Percentiles rank a stretch among this genome's conserved stretches.
Conservation (phyloP, 2,329 filamentous ascomycete genomes). For the Erysiphe pisi region DNA sequence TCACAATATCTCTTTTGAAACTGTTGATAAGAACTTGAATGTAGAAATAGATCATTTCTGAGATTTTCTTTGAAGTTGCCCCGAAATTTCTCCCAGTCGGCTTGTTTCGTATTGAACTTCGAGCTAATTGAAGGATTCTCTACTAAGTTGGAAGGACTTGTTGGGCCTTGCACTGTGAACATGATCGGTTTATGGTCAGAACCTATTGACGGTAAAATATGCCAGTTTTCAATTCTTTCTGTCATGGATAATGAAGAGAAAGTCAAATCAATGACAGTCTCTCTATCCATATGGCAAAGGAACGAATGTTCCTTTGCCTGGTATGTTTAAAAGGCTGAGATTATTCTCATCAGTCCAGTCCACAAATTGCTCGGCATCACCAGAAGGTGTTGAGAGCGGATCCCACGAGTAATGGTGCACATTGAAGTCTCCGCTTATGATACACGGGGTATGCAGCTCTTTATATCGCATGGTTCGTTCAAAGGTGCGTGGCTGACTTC, state of each 20-base stretch:
- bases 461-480: background rate
- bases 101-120: background rate
- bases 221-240: background rate
- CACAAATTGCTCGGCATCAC: background rate
- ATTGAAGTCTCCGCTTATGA: background rate
- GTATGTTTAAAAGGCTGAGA: background rate
- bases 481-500: background rate
- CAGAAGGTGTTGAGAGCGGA: background rate
- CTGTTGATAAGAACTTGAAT: background rate
- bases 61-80: background rate
- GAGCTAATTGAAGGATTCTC: background rate
- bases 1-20: background rate
- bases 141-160: background rate
- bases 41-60: background rate
- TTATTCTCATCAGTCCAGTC: background rate
- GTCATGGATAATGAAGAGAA: background rate
- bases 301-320: background rate
- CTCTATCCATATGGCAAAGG: background rate
- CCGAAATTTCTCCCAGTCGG: background rate
- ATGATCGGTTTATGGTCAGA: background rate
- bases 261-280: background rate
- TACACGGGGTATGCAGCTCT: background rate
- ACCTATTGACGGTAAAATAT: background rate
- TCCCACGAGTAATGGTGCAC: background rate
- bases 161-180: background rate